Percentiles rank a stretch among this genome's conserved stretches.
Evolutionary conservation across 352 stramenopile species (phyloP).

Genomic region (Nothophytophthora sp.): DNA sequence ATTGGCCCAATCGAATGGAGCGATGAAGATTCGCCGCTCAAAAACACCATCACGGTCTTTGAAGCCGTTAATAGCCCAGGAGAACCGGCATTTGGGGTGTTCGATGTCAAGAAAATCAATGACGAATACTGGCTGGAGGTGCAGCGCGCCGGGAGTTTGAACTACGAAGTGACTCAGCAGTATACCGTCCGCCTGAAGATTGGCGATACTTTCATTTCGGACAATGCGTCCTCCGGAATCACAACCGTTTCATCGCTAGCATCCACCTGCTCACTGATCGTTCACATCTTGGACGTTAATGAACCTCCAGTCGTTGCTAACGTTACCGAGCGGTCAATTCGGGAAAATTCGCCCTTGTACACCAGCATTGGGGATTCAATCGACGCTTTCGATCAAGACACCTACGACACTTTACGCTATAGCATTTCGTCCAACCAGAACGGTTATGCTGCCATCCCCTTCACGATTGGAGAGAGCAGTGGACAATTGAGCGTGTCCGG

Average conservation of each 20-base stretch:
- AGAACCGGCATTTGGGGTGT: conserved; percentile 9
- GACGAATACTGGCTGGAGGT: conserved; percentile 19
- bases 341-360: conserved; percentile 36
- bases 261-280: conserved; percentile 31
- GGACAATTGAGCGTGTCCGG: conserved; percentile 35
- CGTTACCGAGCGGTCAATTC: conserved; percentile 19
- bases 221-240: conserved; percentile 5
- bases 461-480: conserved; percentile 32
- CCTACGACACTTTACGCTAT: conserved; percentile 10
- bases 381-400: conserved; percentile 19
- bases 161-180: conserved; percentile 12
- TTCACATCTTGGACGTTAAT: conserved; percentile 48
- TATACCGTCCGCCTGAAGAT: conserved; percentile 14
- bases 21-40: conserved; percentile 32
- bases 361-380: conserved; percentile 10
- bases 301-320: conserved; percentile 38
- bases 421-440: background rate
- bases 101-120: conserved; percentile 5
- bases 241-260: conserved; percentile 37
- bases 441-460: conserved; percentile 15
- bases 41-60: conserved; percentile 51
- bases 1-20: conserved; percentile 39
- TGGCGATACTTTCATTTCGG: conserved; percentile 17
- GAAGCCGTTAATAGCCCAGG: conserved; percentile 28
- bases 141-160: conserved; percentile 2